A percentile compares a stretch with the other conserved stretches of the same genome.
Evolutionary conservation across 176 grass and related monocot genomes (phyloP).

Genomic region (Bonia amplexicaulis): DNA sequence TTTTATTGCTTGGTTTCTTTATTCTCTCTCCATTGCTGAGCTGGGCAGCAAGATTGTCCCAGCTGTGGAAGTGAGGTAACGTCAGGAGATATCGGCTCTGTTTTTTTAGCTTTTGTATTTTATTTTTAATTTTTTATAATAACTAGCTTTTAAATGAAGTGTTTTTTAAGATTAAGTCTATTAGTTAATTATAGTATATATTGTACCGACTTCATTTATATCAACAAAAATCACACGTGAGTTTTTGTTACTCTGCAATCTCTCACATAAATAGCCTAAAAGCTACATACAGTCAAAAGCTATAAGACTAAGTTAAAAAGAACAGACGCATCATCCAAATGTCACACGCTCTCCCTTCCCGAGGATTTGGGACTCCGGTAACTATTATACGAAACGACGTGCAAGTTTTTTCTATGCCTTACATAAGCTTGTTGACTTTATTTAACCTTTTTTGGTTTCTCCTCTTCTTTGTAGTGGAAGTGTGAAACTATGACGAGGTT

Average conservation of each 20-base stretch:
- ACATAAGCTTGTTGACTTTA: neutral
- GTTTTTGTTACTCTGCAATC: too few species aligned
- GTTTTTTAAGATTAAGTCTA: too few species aligned
- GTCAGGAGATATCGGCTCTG: neutral
- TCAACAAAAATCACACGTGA: too few species aligned
- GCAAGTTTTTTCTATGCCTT: neutral
- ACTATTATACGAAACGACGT: neutral
- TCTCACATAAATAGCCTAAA: too few species aligned
- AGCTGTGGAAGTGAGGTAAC: neutral
- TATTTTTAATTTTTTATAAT: too few species aligned
- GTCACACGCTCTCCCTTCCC: neutral
- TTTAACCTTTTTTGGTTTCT: neutral
- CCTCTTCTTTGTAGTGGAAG: neutral
- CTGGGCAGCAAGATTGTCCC: neutral
- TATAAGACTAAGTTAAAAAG: too few species aligned
- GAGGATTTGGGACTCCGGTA: neutral
- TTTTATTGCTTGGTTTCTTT: neutral
- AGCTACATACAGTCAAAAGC: too few species aligned
- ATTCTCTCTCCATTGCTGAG: neutral
- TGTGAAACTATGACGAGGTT: neutral
- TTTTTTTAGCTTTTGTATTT: too few species aligned
- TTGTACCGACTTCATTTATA: too few species aligned
- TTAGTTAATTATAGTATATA: too few species aligned
- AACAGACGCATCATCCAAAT: constrained; percentile 11
- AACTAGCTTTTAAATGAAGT: too few species aligned